These are phyloP conservation scores for Collybiopsis confluens DNA, from an alignment of 768 basidiomycete species.

Conservation along the genomic window DNA sequence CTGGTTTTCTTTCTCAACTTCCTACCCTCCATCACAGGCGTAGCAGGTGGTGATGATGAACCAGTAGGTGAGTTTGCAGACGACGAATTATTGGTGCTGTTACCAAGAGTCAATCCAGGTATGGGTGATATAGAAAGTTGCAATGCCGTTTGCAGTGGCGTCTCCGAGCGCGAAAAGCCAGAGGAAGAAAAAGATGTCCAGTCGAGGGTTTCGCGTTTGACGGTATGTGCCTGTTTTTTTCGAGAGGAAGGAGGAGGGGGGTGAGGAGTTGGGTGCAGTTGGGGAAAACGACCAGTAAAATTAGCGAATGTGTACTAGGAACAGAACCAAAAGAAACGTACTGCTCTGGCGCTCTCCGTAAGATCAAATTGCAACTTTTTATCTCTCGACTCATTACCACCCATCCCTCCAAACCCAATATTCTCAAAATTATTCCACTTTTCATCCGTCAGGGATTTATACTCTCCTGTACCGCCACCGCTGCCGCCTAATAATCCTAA, in stretches of 20 bases:
- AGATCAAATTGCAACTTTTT: conserved; percentile 91
- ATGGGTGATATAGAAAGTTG: conserved; percentile 62
- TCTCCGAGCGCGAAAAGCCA: conserved; percentile 80
- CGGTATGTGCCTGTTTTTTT: conserved; percentile 53
- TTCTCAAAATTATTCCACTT: conserved; percentile 92
- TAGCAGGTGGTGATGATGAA: neutral
- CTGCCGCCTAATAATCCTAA: neutral
- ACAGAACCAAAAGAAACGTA: conserved; percentile 20
- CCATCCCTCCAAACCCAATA: conserved; percentile 61
- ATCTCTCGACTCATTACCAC: conserved; percentile 30
- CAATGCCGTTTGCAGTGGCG: conserved; percentile 73
- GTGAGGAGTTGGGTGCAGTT: neutral
- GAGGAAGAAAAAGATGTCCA: conserved; percentile 88
- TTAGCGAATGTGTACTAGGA: neutral
- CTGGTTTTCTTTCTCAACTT: conserved; percentile 86
- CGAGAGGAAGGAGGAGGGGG: conserved; percentile 14
- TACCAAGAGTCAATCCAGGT: conserved; percentile 34
- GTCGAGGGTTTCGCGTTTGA: conserved; percentile 79
- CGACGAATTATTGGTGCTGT: neutral
- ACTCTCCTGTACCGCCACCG: conserved; percentile 54
- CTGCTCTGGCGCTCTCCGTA: conserved; percentile 79
- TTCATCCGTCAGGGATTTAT: conserved; percentile 77
- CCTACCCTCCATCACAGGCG: conserved; percentile 62
- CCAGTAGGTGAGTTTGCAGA: neutral
- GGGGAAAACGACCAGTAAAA: conserved; percentile 2